Percentiles rank a stretch among this genome's conserved stretches.
Conservation (phyloP, 768 basidiomycete species). For the Infundibulicybe gibba region DNA sequence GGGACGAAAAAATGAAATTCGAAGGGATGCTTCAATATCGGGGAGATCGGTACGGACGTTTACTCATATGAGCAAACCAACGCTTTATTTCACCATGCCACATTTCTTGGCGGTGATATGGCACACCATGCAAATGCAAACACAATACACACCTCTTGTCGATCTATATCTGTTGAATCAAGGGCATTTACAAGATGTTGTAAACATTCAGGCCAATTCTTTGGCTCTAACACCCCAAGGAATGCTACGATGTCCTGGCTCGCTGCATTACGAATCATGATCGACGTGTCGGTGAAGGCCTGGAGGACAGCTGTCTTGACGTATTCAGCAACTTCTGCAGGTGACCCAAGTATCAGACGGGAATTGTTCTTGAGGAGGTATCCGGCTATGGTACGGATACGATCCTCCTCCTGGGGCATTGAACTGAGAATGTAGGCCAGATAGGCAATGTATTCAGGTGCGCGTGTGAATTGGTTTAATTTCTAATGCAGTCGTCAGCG, state of each 20-base stretch:
- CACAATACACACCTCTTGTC: conserved; percentile 85
- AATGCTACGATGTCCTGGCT: conserved; percentile 91
- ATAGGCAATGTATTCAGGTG: conserved; percentile 94
- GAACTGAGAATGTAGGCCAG: conserved; percentile 88
- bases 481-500: too few relatives aligned
- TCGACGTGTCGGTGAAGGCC: conserved; percentile 76
- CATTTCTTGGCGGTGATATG: too few relatives aligned
- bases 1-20: too few relatives aligned
- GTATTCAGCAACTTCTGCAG: conserved; percentile 66
- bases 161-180: conserved; percentile 68
- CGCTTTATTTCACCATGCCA: too few relatives aligned
- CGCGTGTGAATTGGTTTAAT: conserved; percentile 82
- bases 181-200: conserved; percentile 78
- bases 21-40: too few relatives aligned
- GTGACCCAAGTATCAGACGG: conserved; percentile 65
- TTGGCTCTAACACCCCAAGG: conserved; percentile 83
- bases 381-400: conserved; percentile 93
- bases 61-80: too few relatives aligned
- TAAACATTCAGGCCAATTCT: conserved; percentile 94
- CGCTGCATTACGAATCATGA: conserved; percentile 92
- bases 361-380: conserved; percentile 97
- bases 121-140: conserved; percentile 6
- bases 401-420: conserved; percentile 81
- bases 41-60: too few relatives aligned
- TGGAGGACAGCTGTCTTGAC: conserved; percentile 74